Base-by-base conservation (phyloP, 192 early-diverging fungal genomes). In the Coemansia reversa region DNA sequence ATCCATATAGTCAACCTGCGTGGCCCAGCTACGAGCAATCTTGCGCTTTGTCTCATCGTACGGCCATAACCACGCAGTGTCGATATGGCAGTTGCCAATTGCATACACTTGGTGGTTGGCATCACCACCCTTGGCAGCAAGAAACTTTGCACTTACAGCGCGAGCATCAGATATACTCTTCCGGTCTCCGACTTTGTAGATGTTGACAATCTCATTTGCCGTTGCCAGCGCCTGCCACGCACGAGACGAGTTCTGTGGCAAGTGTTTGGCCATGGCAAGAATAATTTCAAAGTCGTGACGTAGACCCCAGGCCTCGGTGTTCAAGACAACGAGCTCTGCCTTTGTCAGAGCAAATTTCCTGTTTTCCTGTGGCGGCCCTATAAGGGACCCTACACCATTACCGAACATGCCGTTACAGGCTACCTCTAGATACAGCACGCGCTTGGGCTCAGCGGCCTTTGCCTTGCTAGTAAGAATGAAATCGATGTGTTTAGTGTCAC, bases 31-130 rank as follows among this genome's bases (percentile, higher is more conserved):
- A 45, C 93, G 81, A 3, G 91, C 92, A 12, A 87, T 86, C 77
- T 99, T 99, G 67, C 97, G 86, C 68, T 93, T 96, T 4, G 97
- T 99, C 76, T 99, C 97, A 61, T 88, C 95, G 72, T 89, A 99
- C 6, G 97, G 94, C 97, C 94, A 98, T 28, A 97, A 76, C 95
- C 97, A 98, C 20, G 97, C 94, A 11, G 91, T 91, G 73, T 90
- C 88, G 51, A 88, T 95, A 55, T 95, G 93, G 76, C 94, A 98
- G 85, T 99, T 91, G 22, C 97, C 97, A 18, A 94, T 84, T 0
- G 95, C 94, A 24, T 86, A 90, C 25, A 98, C 85, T 19, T 77
- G 78, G 79, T 97, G 95, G 19, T 76, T 75, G 14, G 63, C 61
- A 16, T 87, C 63, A 45, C 86, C 84, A 7, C 86, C 79, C 42